Evolutionary conservation across 78 protist species (phyloP).

Genomic region (Anaeramoeba flamelloides): DNA sequence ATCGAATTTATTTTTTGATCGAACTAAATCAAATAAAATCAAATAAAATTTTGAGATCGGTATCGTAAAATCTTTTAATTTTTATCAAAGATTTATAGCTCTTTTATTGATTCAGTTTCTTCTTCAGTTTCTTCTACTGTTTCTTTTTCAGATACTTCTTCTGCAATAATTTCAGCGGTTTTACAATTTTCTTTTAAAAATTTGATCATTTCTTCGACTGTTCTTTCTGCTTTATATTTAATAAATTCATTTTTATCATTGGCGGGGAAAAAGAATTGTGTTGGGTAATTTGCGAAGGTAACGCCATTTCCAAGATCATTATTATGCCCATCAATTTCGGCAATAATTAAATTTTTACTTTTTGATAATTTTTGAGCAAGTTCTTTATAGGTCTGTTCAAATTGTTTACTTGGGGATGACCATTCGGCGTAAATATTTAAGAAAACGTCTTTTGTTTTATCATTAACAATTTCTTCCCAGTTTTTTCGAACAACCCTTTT

Average conservation of each 20-base stretch:
- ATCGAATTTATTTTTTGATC: no score
- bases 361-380: neutral
- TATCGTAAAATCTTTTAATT: no score
- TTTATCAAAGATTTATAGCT: no score
- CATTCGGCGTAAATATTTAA: neutral
- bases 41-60: no score
- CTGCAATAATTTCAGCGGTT: no score
- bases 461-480: neutral
- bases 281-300: neutral
- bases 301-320: neutral
- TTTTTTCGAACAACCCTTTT: neutral
- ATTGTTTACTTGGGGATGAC: neutral
- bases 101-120: no score
- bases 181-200: neutral
- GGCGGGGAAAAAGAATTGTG: neutral
- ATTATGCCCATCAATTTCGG: neutral
- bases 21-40: no score
- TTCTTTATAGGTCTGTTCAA: neutral
- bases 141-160: no score
- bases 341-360: neutral
- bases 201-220: neutral
- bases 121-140: no score
- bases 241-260: neutral
- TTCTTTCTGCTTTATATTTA: neutral
- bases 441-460: neutral